A percentile compares a stretch with the other conserved stretches of the same genome.
phyloP scores from a whole-genome alignment of 768 basidiomycete species.

The Russula compacta region DNA sequence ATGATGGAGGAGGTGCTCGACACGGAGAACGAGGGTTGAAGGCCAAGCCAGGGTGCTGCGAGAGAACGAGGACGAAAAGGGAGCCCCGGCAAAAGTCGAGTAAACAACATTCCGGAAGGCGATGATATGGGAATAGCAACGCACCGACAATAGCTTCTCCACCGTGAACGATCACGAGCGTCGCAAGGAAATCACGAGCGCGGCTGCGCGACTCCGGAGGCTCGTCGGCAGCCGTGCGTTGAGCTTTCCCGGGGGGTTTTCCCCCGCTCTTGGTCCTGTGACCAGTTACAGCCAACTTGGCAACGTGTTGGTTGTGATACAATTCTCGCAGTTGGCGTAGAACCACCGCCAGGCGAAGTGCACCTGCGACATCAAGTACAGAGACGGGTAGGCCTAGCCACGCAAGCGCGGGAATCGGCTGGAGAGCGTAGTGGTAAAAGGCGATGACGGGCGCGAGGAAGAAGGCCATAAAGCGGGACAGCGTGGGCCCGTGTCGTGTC shows the following conservation, averaged over 20 bases:
- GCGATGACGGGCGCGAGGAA: constrained; percentile 10
- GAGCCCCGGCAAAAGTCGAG: neutral
- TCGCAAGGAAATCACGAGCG: constrained; percentile 16
- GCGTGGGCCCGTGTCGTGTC: neutral
- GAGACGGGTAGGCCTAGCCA: constrained; percentile 16
- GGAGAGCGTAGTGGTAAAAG: constrained; percentile 13
- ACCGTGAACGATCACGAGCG: constrained; percentile 19
- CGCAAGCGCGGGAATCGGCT: constrained; percentile 9
- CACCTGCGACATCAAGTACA: constrained; percentile 14
- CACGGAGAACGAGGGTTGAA: constrained; percentile 18
- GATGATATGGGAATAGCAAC: neutral
- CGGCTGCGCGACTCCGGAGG: constrained; percentile 8
- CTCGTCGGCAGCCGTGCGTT: neutral
- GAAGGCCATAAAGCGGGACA: constrained; percentile 10
- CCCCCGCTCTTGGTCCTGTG: neutral
- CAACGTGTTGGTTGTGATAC: neutral
- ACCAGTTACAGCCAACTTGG: neutral
- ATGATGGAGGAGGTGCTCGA: constrained; percentile 2
- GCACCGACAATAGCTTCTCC: constrained; percentile 19
- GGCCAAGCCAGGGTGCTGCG: constrained; percentile 18
- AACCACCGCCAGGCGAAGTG: constrained; percentile 14
- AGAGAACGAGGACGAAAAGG: neutral
- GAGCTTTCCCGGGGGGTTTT: neutral
- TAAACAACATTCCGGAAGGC: neutral
- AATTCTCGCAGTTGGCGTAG: constrained; percentile 15